A percentile compares a stretch with the other conserved stretches of the same genome.
These are phyloP conservation scores for Thuja plicata DNA, from an alignment of 83 land plant genomes.

Conservation along the genomic window DNA sequence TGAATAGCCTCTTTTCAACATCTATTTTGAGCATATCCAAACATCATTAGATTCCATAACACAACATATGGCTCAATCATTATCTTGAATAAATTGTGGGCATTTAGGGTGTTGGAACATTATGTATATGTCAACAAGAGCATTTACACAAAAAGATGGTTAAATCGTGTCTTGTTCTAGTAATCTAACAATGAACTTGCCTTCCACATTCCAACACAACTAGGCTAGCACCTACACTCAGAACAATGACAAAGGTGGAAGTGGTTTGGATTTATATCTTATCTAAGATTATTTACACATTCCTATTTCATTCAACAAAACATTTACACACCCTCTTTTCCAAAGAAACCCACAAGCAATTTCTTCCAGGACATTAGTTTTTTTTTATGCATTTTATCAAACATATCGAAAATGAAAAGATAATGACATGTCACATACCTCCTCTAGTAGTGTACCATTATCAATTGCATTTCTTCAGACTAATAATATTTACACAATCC, in stretches of 20 bases:
- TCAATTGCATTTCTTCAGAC: no score
- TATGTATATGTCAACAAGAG: constrained; percentile 18
- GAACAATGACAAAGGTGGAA: constrained; percentile 11
- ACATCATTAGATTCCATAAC: background rate
- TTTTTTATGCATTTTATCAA: no score
- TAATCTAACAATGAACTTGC: background rate
- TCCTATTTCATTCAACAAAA: no score
- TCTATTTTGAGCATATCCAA: constrained; percentile 9
- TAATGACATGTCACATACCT: no score
- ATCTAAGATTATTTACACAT: no score
- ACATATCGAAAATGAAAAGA: no score
- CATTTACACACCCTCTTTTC: no score
- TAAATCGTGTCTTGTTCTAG: background rate
- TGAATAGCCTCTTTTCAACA: background rate
- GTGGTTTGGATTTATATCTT: background rate
- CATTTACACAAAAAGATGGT: constrained; percentile 2
- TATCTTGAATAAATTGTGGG: background rate
- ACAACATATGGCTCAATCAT: constrained; percentile 5
- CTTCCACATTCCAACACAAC: constrained; percentile 9
- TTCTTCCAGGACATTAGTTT: no score
- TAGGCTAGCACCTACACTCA: constrained; percentile 9
- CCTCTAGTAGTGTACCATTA: no score
- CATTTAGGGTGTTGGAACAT: constrained; percentile 3
- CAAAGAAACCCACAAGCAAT: no score
- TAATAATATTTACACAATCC: no score